These are phyloP conservation scores for Apiotrichum siamense DNA, from an alignment of 1,284 basidiomycete species.

Conservation along the genomic window DNA sequence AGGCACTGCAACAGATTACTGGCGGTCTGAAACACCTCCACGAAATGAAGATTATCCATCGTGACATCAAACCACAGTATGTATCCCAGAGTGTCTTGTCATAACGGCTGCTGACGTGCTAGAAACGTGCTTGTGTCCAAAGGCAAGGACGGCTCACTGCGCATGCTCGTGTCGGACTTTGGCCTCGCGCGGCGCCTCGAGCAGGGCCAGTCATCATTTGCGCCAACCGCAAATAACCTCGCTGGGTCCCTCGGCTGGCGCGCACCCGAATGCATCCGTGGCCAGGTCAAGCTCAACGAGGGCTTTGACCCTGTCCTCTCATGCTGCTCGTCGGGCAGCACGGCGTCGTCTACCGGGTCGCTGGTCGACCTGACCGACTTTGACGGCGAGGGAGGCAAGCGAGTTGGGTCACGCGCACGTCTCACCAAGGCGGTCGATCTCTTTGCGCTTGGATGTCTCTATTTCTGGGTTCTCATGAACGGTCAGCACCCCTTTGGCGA, in stretches of 20 bases:
- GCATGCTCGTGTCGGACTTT: conserved; percentile 93
- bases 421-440: conserved; percentile 91
- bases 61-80: conserved; percentile 92
- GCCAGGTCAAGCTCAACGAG: conserved; percentile 84
- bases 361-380: conserved; percentile 9
- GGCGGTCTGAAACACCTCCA: conserved; percentile 86
- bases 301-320: conserved; percentile 59
- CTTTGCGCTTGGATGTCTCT: conserved; percentile 86
- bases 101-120: conserved; percentile 6
- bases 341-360: conserved; percentile 28
- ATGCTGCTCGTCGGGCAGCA: conserved; percentile 26
- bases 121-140: conserved; percentile 84
- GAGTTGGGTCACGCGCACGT: conserved; percentile 42
- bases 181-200: conserved; percentile 89
- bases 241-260: conserved; percentile 92
- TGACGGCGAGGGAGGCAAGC: conserved; percentile 17
- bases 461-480: conserved; percentile 81
- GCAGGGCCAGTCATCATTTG: conserved; percentile 87
- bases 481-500: conserved; percentile 88
- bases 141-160: conserved; percentile 59
- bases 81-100: conserved; percentile 10
- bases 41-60: conserved; percentile 90
- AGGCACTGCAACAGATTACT: conserved; percentile 79
- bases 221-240: conserved; percentile 61
- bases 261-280: conserved; percentile 84